A percentile compares a stretch with the other conserved stretches of the same genome.
phyloP scores from a whole-genome alignment of 2,329 filamentous ascomycete genomes.

The Neocucurbitaria cava region DNA sequence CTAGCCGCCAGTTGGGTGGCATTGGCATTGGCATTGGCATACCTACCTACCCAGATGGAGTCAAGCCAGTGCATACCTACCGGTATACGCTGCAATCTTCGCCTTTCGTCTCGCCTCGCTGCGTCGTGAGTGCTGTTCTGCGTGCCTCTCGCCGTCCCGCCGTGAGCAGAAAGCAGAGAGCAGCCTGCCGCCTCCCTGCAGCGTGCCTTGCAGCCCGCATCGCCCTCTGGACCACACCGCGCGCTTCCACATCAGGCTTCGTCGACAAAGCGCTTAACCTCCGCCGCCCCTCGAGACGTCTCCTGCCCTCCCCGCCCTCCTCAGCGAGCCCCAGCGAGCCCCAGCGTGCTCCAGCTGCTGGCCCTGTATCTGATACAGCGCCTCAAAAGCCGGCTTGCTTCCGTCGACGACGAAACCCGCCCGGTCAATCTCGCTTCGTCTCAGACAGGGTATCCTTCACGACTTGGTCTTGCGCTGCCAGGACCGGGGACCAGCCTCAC shows the following conservation, averaged over 20 bases:
- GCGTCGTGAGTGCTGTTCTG: neutral
- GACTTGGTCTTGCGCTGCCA: slow-evolving; percentile 14
- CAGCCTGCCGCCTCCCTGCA: neutral
- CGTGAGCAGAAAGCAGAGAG: too few species aligned
- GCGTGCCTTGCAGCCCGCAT: neutral
- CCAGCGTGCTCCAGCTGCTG: slow-evolving; percentile 6
- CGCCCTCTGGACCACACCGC: neutral
- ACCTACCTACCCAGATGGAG: slow-evolving; percentile 2
- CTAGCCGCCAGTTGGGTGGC: slow-evolving; percentile 16
- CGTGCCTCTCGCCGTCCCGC: neutral
- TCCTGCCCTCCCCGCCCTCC: slow-evolving; percentile 8
- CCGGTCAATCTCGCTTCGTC: slow-evolving; percentile 49
- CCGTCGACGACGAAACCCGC: slow-evolving; percentile 36
- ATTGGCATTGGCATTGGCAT: neutral
- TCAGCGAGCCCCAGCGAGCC: neutral
- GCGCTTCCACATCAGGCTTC: slow-evolving; percentile 12
- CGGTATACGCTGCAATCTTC: neutral
- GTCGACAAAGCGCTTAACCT: slow-evolving; percentile 19
- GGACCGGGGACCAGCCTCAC: slow-evolving; percentile 17
- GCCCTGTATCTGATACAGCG: slow-evolving; percentile 32
- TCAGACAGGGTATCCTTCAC: slow-evolving; percentile 39
- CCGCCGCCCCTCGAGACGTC: slow-evolving; percentile 8
- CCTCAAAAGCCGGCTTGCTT: slow-evolving; percentile 16
- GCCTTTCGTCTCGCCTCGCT: neutral
- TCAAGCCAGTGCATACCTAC: neutral